These are phyloP conservation scores for Tylopilus vinaceipallidus DNA, from an alignment of 768 basidiomycete genomes.

Conservation along the genomic window DNA sequence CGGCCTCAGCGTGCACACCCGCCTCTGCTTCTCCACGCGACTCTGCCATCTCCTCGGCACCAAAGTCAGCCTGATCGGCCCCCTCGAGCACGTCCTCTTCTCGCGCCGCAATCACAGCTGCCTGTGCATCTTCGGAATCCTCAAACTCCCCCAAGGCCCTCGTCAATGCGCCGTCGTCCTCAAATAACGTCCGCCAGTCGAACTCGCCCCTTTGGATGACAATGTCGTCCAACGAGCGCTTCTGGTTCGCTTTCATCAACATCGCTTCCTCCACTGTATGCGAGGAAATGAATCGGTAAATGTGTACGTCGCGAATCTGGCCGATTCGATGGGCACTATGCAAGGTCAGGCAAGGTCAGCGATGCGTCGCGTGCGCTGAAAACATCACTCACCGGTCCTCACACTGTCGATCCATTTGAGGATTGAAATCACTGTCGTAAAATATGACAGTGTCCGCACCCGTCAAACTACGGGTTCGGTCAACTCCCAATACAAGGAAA, in stretches of 20 bases:
- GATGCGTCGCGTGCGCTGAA: background rate
- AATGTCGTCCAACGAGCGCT: conserved; percentile 83
- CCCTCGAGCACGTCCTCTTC: conserved; percentile 74
- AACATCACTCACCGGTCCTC: conserved; percentile 70
- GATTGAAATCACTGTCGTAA: conserved; percentile 96
- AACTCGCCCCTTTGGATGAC: conserved; percentile 95
- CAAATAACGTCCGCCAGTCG: conserved; percentile 86
- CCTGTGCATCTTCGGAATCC: conserved; percentile 82
- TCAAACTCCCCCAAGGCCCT: conserved; percentile 82
- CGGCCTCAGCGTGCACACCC: conserved; percentile 32
- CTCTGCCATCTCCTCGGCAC: conserved; percentile 39
- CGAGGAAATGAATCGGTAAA: conserved; percentile 89
- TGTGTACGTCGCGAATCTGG: conserved; percentile 93
- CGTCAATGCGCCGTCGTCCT: conserved; percentile 59
- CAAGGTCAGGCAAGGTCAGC: conserved; percentile 1
- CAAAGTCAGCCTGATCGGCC: conserved; percentile 80
- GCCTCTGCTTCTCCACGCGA: conserved; percentile 29
- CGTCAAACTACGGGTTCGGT: conserved; percentile 50
- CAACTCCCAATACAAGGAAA: conserved; percentile 15
- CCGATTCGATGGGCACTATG: conserved; percentile 94
- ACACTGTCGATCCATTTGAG: conserved; percentile 97
- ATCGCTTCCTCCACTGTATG: conserved; percentile 96
- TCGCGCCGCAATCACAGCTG: conserved; percentile 71
- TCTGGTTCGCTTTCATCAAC: conserved; percentile 97
- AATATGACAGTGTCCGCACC: conserved; percentile 96